Conservation (phyloP, 768 basidiomycete genomes). For the Tulasnella calospora region DNA sequence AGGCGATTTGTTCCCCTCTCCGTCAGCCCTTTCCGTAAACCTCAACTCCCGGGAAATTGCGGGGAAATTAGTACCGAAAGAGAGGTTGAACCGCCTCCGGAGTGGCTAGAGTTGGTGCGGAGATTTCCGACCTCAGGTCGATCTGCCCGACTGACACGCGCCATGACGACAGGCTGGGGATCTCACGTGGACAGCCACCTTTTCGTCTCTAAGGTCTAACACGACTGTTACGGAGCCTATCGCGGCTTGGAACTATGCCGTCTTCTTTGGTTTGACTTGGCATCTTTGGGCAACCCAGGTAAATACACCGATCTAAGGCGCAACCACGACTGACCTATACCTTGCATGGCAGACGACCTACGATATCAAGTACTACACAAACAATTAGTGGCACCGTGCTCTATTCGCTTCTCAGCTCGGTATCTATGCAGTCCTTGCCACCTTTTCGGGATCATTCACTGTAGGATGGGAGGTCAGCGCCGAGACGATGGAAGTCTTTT, state of each 20-base stretch:
- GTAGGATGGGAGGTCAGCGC: neutral
- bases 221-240: neutral
- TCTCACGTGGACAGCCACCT: neutral
- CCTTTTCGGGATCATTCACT: neutral
- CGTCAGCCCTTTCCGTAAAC: neutral
- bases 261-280: constrained; percentile 8
- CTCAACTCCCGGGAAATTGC: neutral
- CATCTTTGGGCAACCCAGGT: constrained; percentile 3
- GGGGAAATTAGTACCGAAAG: neutral
- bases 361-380: constrained; percentile 15
- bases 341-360: neutral
- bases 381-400: constrained; percentile 9
- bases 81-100: neutral
- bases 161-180: neutral
- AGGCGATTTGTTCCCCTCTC: neutral
- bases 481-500: neutral
- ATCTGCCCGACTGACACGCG: neutral
- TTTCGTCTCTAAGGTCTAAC: constrained; percentile 4
- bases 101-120: neutral
- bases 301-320: neutral
- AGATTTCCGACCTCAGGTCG: neutral
- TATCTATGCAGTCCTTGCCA: neutral
- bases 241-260: neutral
- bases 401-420: neutral
- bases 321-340: neutral